These are phyloP conservation scores for Oryza longistaminata DNA, from an alignment of 176 grass and related monocot genomes.

Conservation along the genomic window DNA sequence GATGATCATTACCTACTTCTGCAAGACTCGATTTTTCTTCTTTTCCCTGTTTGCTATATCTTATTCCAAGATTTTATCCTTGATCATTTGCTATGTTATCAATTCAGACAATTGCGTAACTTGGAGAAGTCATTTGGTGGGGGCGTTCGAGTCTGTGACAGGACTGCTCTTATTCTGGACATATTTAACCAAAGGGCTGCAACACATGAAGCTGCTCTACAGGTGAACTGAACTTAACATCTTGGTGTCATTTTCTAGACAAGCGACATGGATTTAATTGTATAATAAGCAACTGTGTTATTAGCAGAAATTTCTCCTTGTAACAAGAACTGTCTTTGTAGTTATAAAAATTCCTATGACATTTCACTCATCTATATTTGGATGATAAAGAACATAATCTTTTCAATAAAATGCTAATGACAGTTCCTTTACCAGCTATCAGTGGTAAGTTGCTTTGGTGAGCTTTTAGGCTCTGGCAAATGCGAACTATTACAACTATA, in stretches of 20 bases:
- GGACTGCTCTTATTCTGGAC: conserved; percentile 95
- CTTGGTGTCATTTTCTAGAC: neutral
- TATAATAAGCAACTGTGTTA: neutral
- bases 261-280: neutral
- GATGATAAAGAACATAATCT: neutral
- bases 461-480: conserved; percentile 9
- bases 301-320: neutral
- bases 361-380: neutral
- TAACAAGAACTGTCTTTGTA: neutral
- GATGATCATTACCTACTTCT: conserved; percentile 28
- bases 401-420: conserved; percentile 13
- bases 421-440: neutral
- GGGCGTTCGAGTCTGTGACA: conserved; percentile 86
- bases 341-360: neutral
- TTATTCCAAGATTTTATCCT: neutral
- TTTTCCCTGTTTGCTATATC: neutral
- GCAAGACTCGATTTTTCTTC: neutral
- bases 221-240: conserved; percentile 53
- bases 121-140: conserved; percentile 96
- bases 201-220: conserved; percentile 96
- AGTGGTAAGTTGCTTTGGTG: neutral
- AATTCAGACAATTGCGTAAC: conserved; percentile 81
- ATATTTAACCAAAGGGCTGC: conserved; percentile 99
- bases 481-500: neutral
- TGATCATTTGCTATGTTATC: conserved; percentile 31